A percentile compares a stretch with the other conserved stretches of the same genome.
Evolutionary conservation across 2,329 filamentous ascomycete genomes (phyloP).

Genomic region (Fusarium humuli): DNA sequence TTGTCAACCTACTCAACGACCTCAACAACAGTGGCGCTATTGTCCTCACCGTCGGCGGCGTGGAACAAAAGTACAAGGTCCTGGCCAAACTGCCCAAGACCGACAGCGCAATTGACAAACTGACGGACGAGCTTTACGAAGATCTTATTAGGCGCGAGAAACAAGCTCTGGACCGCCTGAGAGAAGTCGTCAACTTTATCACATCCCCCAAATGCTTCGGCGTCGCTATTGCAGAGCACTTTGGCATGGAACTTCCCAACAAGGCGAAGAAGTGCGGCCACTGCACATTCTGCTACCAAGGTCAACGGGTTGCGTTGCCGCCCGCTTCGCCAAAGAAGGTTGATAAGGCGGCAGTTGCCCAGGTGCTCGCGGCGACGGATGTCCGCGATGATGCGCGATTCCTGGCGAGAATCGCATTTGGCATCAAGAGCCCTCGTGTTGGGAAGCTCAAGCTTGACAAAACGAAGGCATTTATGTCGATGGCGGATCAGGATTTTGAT

Average conservation of each 20-base stretch:
- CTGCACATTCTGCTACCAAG: conserved; percentile 58
- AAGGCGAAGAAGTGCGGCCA: conserved; percentile 62
- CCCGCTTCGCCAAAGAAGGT: conserved; percentile 54
- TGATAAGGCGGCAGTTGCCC: conserved; percentile 54
- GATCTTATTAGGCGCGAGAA: conserved; percentile 65
- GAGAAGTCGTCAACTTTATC: conserved; percentile 64
- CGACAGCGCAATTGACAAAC: conserved; percentile 54
- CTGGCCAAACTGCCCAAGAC: conserved; percentile 59
- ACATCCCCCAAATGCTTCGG: conserved; percentile 65
- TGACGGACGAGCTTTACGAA: conserved; percentile 61
- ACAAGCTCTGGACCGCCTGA: conserved; percentile 62
- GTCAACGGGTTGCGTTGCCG: conserved; percentile 53
- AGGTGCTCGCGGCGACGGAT: conserved; percentile 57
- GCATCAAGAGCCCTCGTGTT: conserved; percentile 69
- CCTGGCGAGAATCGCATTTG: conserved; percentile 70
- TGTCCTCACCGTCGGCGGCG: conserved; percentile 62
- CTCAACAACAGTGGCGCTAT: conserved; percentile 63
- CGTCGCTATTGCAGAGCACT: conserved; percentile 64
- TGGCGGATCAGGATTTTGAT: conserved; percentile 66
- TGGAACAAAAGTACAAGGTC: conserved; percentile 66
- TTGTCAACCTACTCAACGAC: conserved; percentile 66
- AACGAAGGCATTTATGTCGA: conserved; percentile 60
- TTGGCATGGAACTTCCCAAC: conserved; percentile 64
- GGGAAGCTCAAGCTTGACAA: conserved; percentile 60
- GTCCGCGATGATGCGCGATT: conserved; percentile 69